Percentiles rank a stretch among this genome's conserved stretches.
These are phyloP conservation scores for Aspergillus viridinutans DNA, from an alignment of 2,329 filamentous ascomycete genomes.

Conservation along the genomic window DNA sequence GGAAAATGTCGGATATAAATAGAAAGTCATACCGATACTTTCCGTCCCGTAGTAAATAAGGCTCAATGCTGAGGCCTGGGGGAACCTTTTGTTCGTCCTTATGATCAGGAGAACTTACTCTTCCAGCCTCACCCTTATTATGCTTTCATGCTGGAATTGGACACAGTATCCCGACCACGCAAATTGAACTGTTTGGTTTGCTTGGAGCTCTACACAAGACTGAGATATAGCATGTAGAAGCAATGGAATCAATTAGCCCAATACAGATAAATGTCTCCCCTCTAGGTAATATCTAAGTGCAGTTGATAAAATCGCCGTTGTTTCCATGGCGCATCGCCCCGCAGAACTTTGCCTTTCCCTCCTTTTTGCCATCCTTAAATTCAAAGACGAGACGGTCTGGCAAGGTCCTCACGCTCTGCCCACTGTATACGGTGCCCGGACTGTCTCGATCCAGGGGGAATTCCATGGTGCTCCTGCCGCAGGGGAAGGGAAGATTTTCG, in stretches of 20 bases:
- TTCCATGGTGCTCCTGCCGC: neutral
- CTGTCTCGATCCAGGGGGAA: neutral
- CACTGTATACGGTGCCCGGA: neutral
- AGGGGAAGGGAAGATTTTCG: neutral
- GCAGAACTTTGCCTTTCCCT: neutral
- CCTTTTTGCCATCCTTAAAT: neutral
- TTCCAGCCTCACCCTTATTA: neutral
- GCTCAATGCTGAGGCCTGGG: too few species aligned
- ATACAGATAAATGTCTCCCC: neutral
- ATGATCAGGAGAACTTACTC: too few species aligned
- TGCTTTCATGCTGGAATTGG: neutral
- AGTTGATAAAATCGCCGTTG: neutral
- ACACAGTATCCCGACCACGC: too few species aligned
- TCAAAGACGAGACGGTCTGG: neutral
- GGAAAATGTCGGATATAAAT: too few species aligned
- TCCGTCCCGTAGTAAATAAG: too few species aligned
- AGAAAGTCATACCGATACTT: too few species aligned
- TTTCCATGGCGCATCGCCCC: conserved; percentile 1
- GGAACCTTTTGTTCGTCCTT: too few species aligned
- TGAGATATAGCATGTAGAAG: too few species aligned
- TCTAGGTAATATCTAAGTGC: neutral
- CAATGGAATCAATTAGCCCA: neutral
- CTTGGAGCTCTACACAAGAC: too few species aligned
- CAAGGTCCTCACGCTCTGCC: neutral
- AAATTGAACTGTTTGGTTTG: neutral